Percentiles rank a stretch among this genome's conserved stretches.
Evolutionary conservation across 345 rosid genomes (phyloP).

Genomic region (Bretschneidera sinensis): DNA sequence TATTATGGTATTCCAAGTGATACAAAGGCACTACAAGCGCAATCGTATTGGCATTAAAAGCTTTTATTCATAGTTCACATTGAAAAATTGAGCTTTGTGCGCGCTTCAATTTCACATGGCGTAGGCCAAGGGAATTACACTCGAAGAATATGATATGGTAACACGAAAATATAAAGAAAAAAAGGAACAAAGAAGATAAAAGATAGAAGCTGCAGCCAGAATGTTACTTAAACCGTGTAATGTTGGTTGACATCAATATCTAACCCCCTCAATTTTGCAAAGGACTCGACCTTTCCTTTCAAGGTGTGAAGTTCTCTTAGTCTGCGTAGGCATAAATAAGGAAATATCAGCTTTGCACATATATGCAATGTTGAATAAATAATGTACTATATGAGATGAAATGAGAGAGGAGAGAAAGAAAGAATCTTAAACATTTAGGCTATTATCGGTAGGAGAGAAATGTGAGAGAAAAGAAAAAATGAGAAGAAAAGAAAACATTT

Average conservation of each 20-base stretch:
- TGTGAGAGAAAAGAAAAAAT: too few relatives aligned
- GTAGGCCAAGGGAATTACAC: neutral
- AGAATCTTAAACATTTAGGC: too few relatives aligned
- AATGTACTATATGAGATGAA: too few relatives aligned
- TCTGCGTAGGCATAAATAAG: constrained; percentile 22
- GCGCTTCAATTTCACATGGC: neutral
- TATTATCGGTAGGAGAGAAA: too few relatives aligned
- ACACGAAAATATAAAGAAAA: too few relatives aligned
- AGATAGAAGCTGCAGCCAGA: neutral
- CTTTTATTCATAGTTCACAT: neutral
- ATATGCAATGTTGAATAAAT: neutral
- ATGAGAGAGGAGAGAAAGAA: neutral
- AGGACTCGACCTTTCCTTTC: constrained; percentile 61
- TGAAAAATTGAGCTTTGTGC: neutral
- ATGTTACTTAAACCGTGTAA: constrained; percentile 34
- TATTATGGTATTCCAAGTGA: too few relatives aligned
- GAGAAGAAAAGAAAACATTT: too few relatives aligned
- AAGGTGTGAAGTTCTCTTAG: constrained; percentile 58
- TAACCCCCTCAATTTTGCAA: constrained; percentile 50
- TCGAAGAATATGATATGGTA: too few relatives aligned
- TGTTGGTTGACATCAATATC: constrained; percentile 60
- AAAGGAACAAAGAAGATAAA: neutral
- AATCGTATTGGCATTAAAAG: neutral
- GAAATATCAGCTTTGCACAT: neutral
- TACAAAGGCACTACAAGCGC: too few relatives aligned